Percentiles rank a stretch among this genome's conserved stretches.
phyloP scores from a whole-genome alignment of 2,329 filamentous ascomycete genomes.

The Fusarium euwallaceae region DNA sequence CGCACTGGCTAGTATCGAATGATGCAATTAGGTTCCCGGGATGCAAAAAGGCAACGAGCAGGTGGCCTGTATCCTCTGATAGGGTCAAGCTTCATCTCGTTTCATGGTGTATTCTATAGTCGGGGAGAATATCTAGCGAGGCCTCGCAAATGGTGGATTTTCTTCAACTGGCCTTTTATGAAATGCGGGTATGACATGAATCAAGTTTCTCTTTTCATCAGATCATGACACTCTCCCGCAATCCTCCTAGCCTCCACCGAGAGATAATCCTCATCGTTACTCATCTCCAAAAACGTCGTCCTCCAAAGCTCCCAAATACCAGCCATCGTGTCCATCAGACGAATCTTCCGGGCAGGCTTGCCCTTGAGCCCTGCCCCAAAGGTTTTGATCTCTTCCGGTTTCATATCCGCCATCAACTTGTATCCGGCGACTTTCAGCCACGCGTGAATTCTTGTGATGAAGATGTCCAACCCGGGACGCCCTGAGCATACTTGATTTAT shows the following conservation, averaged over 20 bases:
- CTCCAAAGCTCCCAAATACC: conserved; percentile 30
- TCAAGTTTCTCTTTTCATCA: conserved; percentile 9
- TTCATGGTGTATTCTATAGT: no score
- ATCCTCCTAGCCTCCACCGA: background rate
- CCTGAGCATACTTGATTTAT: conserved; percentile 3
- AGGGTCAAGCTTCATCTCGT: background rate
- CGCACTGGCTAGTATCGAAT: background rate
- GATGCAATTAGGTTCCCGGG: background rate
- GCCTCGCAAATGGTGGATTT: no score
- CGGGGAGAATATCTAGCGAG: no score
- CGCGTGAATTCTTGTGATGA: background rate
- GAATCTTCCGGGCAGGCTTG: background rate
- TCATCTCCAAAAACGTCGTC: background rate
- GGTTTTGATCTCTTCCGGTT: background rate
- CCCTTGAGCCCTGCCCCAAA: background rate
- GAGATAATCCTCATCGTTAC: background rate
- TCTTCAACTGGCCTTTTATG: no score
- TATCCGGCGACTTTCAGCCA: conserved; percentile 9
- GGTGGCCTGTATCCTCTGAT: background rate
- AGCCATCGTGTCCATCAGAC: background rate
- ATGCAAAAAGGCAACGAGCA: background rate
- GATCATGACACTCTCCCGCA: conserved; percentile 8
- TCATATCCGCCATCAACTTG: background rate
- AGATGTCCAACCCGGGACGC: fast-evolving
- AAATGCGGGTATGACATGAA: no score